Evolutionary conservation across 768 basidiomycete genomes (phyloP).

Genomic region (Hygrophoropsis aurantiaca): DNA sequence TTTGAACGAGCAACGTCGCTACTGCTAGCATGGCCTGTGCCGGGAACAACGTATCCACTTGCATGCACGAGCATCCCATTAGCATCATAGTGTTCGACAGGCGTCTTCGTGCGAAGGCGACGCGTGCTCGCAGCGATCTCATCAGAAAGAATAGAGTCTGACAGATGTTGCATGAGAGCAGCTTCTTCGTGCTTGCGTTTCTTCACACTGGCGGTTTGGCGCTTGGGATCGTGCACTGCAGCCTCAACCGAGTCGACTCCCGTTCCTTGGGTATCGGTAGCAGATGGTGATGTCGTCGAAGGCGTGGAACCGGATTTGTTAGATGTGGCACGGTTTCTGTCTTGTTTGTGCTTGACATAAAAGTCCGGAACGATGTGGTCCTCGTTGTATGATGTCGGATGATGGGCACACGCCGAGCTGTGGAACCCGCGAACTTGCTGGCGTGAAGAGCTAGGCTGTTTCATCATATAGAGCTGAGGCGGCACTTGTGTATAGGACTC

Average conservation of each 20-base stretch:
- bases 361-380: conserved; percentile 24
- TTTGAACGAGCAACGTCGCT: conserved; percentile 24
- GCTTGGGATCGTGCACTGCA: conserved; percentile 1
- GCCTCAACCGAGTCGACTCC: conserved; percentile 1
- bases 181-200: conserved; percentile 5
- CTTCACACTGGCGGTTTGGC: conserved; percentile 1
- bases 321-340: conserved; percentile 1
- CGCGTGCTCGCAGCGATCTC: conserved; percentile 28
- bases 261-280: conserved; percentile 10
- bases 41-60: conserved; percentile 30
- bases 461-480: background rate
- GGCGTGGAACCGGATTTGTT: conserved; percentile 1
- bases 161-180: conserved; percentile 23
- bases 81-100: conserved; percentile 20
- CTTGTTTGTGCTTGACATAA: conserved; percentile 25
- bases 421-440: conserved; percentile 24
- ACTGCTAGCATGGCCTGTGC: conserved; percentile 24
- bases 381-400: conserved; percentile 26
- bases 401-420: conserved; percentile 12
- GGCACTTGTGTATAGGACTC: background rate
- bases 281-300: background rate
- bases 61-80: conserved; percentile 21
- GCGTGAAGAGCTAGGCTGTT: background rate
- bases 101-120: conserved; percentile 25
- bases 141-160: conserved; percentile 17